Conservation (phyloP, 257 asterid genomes). For the Nicotiana tabacum region DNA sequence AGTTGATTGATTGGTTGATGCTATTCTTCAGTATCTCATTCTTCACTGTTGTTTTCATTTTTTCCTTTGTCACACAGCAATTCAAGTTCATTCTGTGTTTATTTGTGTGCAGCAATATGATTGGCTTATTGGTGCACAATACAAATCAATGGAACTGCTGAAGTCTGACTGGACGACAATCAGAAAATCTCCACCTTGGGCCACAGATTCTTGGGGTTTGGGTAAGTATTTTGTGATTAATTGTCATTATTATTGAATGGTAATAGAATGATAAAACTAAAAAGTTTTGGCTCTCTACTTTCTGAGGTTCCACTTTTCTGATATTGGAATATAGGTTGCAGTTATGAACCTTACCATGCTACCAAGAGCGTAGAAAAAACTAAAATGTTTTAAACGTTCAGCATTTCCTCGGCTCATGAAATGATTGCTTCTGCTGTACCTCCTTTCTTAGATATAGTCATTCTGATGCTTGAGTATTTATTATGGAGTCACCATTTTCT, state of each 20-base stretch:
- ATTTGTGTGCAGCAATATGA: slow-evolving; percentile 76
- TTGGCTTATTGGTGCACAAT: slow-evolving; percentile 94
- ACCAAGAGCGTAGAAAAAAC: neutral
- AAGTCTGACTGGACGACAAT: slow-evolving; percentile 87
- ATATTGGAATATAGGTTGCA: neutral
- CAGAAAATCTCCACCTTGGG: slow-evolving; percentile 94
- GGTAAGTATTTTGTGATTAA: slow-evolving; percentile 47
- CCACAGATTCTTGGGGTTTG: slow-evolving; percentile 97
- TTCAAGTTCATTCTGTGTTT: neutral
- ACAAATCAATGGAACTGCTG: slow-evolving; percentile 82
- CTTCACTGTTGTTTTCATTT: neutral
- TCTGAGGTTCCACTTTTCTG: neutral
- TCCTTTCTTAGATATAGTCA: neutral
- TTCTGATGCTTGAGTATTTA: neutral
- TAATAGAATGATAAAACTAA: neutral
- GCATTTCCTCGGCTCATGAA: neutral
- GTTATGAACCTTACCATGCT: neutral
- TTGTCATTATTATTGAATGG: neutral
- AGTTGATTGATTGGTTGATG: neutral
- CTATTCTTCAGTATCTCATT: neutral
- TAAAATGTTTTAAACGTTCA: neutral
- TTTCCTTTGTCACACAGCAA: neutral
- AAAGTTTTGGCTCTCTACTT: neutral
- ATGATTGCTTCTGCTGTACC: neutral
- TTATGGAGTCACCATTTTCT: neutral